Evolutionary conservation across 768 basidiomycete genomes (phyloP), one percentile per base, ranked within the genome.

Genomic region (Phylloporus arenicola): DNA sequence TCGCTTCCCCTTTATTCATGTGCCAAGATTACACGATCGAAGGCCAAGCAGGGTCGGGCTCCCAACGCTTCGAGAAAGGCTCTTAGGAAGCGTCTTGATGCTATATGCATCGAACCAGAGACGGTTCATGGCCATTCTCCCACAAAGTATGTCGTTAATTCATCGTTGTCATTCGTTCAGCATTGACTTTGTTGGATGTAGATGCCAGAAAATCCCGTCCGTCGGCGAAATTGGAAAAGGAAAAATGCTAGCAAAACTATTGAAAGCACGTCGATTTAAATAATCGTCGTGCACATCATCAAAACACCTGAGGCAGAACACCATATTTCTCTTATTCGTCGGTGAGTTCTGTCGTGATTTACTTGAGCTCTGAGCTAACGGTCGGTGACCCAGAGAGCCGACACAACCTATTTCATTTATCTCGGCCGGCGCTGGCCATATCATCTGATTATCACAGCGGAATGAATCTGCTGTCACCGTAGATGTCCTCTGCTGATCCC

Each of bases 11-110:
- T 58, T 35, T 54, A 52, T 47, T 47, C 52, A 1, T 58, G 56
- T n/a, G 43, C 57, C 47, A 58, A 58, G 38, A 58, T 58, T n/a
- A 46, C 49, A 19, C 30, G 49, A 40, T 54, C 57, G 20, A 41
- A n/a, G n/a, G 37, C 10, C 37, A 58, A 54, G 46, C 45, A 17
- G 10, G 38, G 51, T 25, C 46, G 48, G 3, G 17, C 31, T 16
- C 17, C 20, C 29, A 19, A 24, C 10, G 46, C 16, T 30, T 43
- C 47, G 19, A 57, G 22, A 3, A 57, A 34, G 39, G 37, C 25
- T 35, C 51, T 57, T 14, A 53, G 49, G 42, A 43, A 35, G 30
- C 46, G 45, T 17, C 45, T 57, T 29, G 39, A 50, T 27, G 44
- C 51, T 14, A 43, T 54, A 33, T 12, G 3, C 14, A 50, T 54